Conservation (phyloP, 2,329 filamentous ascomycete genomes). For the Diaporthe humulicola region DNA sequence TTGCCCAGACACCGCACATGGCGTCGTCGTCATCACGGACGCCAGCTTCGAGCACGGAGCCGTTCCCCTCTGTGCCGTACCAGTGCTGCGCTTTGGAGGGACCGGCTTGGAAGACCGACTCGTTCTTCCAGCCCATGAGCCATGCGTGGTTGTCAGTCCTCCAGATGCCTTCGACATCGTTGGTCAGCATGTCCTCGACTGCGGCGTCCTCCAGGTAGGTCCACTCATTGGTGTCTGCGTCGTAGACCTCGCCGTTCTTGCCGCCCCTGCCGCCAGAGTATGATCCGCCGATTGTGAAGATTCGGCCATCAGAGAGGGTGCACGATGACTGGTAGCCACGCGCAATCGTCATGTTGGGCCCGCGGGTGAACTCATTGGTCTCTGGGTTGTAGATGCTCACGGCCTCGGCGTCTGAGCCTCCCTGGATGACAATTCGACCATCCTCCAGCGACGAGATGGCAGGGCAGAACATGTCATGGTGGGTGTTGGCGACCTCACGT, state of each 20-base stretch:
- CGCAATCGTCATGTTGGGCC: slow-evolving; percentile 57
- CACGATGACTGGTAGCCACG: slow-evolving; percentile 67
- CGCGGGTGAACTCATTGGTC: slow-evolving; percentile 54
- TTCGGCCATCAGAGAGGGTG: slow-evolving; percentile 63
- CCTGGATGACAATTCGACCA: slow-evolving; percentile 65
- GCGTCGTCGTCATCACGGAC: slow-evolving; percentile 57
- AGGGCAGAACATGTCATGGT: slow-evolving; percentile 70
- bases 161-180: slow-evolving; percentile 56
- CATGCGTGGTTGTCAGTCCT: slow-evolving; percentile 67
- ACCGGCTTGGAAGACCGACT: slow-evolving; percentile 66
- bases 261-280: slow-evolving; percentile 59
- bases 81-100: slow-evolving; percentile 69
- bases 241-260: slow-evolving; percentile 70
- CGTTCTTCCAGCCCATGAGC: slow-evolving; percentile 61
- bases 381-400: slow-evolving; percentile 58
- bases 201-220: slow-evolving; percentile 56
- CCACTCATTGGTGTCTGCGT: slow-evolving; percentile 61
- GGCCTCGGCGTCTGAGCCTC: slow-evolving; percentile 48
- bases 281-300: slow-evolving; percentile 72
- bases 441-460: slow-evolving; percentile 64
- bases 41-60: slow-evolving; percentile 57
- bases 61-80: slow-evolving; percentile 62
- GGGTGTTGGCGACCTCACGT: slow-evolving; percentile 54
- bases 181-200: slow-evolving; percentile 64
- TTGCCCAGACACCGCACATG: slow-evolving; percentile 69